phyloP scores from a whole-genome alignment of 345 rosid genomes.

The Lumnitzera littorea region DNA sequence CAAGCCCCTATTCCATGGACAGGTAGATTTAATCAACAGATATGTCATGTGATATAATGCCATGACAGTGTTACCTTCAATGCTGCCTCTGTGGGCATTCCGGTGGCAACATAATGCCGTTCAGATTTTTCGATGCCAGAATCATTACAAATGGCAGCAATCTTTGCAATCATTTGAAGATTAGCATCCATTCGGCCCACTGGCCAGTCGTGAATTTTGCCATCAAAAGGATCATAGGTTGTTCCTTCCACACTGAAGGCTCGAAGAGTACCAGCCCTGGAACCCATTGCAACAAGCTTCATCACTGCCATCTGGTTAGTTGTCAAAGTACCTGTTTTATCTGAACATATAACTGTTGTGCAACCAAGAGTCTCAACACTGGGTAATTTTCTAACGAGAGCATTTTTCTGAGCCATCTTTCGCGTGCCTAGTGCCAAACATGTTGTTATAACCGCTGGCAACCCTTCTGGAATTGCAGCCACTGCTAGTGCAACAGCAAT shows the following conservation, averaged over 20 bases:
- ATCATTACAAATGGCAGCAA: constrained; percentile 88
- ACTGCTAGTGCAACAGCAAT: constrained; percentile 96
- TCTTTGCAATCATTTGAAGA: constrained; percentile 83
- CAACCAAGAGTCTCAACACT: constrained; percentile 97
- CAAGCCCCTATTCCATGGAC: no score
- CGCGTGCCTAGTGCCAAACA: constrained; percentile 92
- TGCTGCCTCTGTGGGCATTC: constrained; percentile 98
- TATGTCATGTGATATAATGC: no score
- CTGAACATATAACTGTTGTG: constrained; percentile 90
- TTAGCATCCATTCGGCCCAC: constrained; percentile 69
- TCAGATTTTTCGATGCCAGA: constrained; percentile 70
- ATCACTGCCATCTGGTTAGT: constrained; percentile 92
- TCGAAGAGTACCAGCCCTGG: constrained; percentile 54
- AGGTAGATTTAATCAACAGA: no score
- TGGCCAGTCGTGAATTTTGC: constrained; percentile 68
- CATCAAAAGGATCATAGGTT: constrained; percentile 74
- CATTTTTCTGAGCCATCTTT: constrained; percentile 98
- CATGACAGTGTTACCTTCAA: constrained; percentile 47
- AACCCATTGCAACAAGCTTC: constrained; percentile 80
- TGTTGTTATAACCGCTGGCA: constrained; percentile 95
- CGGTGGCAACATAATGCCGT: constrained; percentile 51
- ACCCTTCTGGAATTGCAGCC: constrained; percentile 97
- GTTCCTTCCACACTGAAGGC: constrained; percentile 81
- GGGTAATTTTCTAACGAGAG: constrained; percentile 85
- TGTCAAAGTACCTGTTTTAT: constrained; percentile 90